These are phyloP conservation scores for Candida yuanshanica DNA, from an alignment of 805 yeast genomes.

Conservation along the genomic window DNA sequence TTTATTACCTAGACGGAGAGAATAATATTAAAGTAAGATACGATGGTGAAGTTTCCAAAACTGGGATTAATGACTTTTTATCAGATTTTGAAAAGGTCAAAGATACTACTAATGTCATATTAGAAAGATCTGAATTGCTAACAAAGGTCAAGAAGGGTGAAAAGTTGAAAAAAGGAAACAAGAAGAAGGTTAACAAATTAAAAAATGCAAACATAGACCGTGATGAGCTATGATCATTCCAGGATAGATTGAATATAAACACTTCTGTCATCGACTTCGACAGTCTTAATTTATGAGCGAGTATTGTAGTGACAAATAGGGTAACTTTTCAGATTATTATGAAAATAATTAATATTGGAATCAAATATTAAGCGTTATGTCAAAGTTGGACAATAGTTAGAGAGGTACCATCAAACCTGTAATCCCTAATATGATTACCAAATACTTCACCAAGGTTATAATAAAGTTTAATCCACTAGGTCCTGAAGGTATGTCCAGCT, in stretches of 20 bases:
- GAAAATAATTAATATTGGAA: too few species aligned
- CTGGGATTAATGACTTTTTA: conserved; percentile 27
- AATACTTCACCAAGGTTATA: conserved; percentile 72
- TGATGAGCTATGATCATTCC: conserved; percentile 14
- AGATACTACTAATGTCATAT: conserved; percentile 25
- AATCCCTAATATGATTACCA: conserved; percentile 98
- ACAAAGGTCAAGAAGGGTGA: conserved; percentile 22
- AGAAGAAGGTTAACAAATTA: background rate
- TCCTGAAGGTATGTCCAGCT: conserved; percentile 42
- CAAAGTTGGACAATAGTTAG: too few species aligned
- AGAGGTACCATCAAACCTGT: too few species aligned
- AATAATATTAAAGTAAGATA: conserved; percentile 17
- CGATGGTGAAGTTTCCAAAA: conserved; percentile 28
- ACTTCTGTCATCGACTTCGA: too few species aligned
- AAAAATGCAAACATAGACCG: conserved; percentile 3
- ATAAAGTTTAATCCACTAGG: conserved; percentile 78
- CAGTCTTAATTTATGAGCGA: too few species aligned
- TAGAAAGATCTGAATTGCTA: conserved; percentile 7
- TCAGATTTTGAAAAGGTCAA: conserved; percentile 25
- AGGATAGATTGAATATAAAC: too few species aligned
- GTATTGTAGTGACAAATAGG: too few species aligned
- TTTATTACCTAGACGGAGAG: conserved; percentile 9
- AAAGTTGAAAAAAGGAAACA: conserved; percentile 18
- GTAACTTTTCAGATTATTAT: too few species aligned
- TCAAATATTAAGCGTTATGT: too few species aligned